These are phyloP conservation scores for Oryza coarctata DNA, from an alignment of 176 grass and related monocot genomes.

Conservation along the genomic window DNA sequence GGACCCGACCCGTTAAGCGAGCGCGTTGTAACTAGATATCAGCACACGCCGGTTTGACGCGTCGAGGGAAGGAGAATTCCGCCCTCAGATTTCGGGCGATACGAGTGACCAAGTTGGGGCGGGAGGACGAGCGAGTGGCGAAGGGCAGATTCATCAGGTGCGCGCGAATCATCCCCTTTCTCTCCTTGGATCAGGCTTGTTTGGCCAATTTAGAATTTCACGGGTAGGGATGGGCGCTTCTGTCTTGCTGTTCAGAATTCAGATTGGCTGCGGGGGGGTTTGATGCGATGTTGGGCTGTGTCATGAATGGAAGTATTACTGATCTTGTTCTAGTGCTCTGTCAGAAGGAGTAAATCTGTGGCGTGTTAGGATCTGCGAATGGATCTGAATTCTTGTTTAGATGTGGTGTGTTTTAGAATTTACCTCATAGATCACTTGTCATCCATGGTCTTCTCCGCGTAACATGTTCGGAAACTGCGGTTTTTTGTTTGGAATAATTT, in stretches of 20 bases:
- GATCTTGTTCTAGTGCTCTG: neutral
- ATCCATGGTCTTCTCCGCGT: neutral
- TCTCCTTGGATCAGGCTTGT: conserved; percentile 1
- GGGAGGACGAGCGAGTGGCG: neutral
- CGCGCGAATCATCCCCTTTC: neutral
- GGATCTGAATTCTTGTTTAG: neutral
- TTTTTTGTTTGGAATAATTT: neutral
- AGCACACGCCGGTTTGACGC: no score
- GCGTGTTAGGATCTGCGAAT: neutral
- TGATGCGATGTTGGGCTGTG: neutral
- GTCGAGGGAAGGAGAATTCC: no score
- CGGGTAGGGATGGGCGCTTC: neutral
- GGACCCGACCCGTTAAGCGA: neutral
- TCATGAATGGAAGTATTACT: neutral
- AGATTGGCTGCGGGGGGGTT: neutral
- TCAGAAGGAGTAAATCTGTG: neutral
- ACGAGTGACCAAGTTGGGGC: neutral
- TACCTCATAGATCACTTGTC: no score
- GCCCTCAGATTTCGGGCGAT: neutral
- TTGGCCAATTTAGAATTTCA: neutral
- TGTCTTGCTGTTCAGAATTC: neutral
- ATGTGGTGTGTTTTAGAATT: neutral
- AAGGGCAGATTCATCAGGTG: conserved; percentile 21
- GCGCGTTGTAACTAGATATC: neutral
- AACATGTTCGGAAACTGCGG: neutral